phyloP scores from a whole-genome alignment of 495 filamentous ascomycete genomes.

The Penicillium crystallinum region DNA sequence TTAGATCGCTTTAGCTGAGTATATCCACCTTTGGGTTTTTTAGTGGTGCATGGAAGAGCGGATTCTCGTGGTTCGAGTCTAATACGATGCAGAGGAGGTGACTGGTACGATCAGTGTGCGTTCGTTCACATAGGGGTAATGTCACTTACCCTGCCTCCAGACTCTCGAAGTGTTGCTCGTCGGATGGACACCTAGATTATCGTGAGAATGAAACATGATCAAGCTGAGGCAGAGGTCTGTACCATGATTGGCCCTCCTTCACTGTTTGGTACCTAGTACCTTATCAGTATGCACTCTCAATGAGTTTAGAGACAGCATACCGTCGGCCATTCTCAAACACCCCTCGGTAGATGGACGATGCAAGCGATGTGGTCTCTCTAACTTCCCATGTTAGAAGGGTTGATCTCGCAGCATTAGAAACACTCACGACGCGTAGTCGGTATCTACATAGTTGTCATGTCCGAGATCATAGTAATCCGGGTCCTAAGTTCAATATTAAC shows the following conservation, averaged over 20 bases:
- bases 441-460: neutral
- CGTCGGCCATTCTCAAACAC: conserved; percentile 12
- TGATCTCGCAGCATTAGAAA: neutral
- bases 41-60: conserved; percentile 2
- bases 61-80: neutral
- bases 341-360: conserved; percentile 4
- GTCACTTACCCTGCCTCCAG: neutral
- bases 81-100: conserved; percentile 1
- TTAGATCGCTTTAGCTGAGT: neutral
- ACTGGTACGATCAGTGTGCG: neutral
- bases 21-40: neutral
- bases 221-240: neutral
- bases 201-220: neutral
- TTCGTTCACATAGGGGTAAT: too few relatives aligned
- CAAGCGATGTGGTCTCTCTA: conserved; percentile 7
- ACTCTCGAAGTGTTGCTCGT: conserved; percentile 10
- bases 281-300: neutral
- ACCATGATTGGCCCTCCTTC: conserved; percentile 7
- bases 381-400: neutral
- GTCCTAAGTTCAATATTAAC: neutral
- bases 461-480: neutral
- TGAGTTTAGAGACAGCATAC: neutral
- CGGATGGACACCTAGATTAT: neutral
- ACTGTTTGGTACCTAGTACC: neutral
- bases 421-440: conserved; percentile 1